Evolutionary conservation across 2,329 filamentous ascomycete species (phyloP), one percentile per base, ranked within the genome.

Genomic region (Emmonsiellopsis sp.): DNA sequence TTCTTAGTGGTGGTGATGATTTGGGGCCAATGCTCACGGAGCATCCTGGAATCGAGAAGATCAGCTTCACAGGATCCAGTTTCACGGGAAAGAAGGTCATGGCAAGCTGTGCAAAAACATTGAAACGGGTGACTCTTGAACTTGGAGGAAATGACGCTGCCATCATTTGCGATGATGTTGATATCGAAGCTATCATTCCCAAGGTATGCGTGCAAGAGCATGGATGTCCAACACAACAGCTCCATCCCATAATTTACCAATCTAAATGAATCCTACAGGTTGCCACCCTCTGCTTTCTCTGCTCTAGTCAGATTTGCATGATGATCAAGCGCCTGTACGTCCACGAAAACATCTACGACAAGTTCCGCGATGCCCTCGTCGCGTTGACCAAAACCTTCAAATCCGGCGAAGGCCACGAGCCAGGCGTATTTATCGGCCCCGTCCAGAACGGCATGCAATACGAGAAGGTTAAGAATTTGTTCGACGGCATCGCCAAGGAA

Each of bases 41-140:
- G n/a, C 82, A 85, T 60, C 79, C 80, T 0, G 78, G 73, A 17
- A 76, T 85, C 53, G 73, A 77, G 53, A 85, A 83, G 72, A 78
- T 86, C 62, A 76, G 73, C 58, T 86, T 86, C 67, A 85, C 83
- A 0, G 82, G 83, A 2, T 83, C 79, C 9, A 79, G 74, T 6
- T 71, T 73, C 0, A 83, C 79, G 0, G 82, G 82, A 8, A 84
- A 83, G 71, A 76, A 76, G 64, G 77, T 85, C 52, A 77, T 82
- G 73, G 74, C 74, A 53, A 76, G 73, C n/a, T 76, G 74, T 51
- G 71, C 77, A 27, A 74, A 75, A 62, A 81, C 79, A 0, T 67
- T 85, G 31, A 85, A 84, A 72, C 71, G 80, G 42, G 74, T 82
- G 17, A 82, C 78, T 1, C 74, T 85, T 11, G 82, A 85, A 65